Evolutionary conservation across 2,329 filamentous ascomycete genomes (phyloP), one percentile per base, ranked within the genome.

Genomic region (Ceratocystis destructans): DNA sequence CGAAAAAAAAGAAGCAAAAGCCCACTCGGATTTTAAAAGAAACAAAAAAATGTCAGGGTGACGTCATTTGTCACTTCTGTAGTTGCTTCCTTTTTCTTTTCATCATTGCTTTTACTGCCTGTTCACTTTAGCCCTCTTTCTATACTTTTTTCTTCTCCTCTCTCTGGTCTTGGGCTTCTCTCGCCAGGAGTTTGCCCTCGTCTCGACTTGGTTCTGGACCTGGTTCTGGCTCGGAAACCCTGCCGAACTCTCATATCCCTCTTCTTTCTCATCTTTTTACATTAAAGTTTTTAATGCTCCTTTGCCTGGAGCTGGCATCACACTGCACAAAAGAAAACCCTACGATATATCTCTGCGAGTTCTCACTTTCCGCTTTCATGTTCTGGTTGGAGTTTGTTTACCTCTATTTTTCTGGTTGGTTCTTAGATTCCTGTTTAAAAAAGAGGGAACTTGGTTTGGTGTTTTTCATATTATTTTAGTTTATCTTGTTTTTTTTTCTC

Each of bases 241-340:
- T 37, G 33, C 33, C 10, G 33, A 37, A 37, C 33, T 12, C 33
- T 2, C 33, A 37, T 10, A 12, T n/a, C 28, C 50, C 28, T 61
- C n/a, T 61, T 64, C 53, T 67, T 28, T 57, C 37, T 50, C 37
- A 41, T 46, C 46, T 62, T 15, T 63, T 25, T 25, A 53, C 48
- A 53, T 53, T 50, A 48, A 63, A 46, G 61, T 63, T 63, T 63
- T 63, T 63, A 63, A 63, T 63, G 25, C 45, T 20, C 28, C 50
- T 59, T 59, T 59, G 53, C 53, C 53, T 59, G 53, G 28, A 59
- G 53, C 28, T 31, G 53, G 53, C 53, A 59, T 59, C 25, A 31
- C 53, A 59, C 53, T 59, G 25, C 53, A 33, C 53, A 59, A 59
- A 59, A 59, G n/a, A 57, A 59, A 22, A 10, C 2, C 50, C 53